A percentile compares a stretch with the other conserved stretches of the same genome.
Conservation (phyloP, 352 stramenopile species). For the Globisporangium megalacanthum region DNA sequence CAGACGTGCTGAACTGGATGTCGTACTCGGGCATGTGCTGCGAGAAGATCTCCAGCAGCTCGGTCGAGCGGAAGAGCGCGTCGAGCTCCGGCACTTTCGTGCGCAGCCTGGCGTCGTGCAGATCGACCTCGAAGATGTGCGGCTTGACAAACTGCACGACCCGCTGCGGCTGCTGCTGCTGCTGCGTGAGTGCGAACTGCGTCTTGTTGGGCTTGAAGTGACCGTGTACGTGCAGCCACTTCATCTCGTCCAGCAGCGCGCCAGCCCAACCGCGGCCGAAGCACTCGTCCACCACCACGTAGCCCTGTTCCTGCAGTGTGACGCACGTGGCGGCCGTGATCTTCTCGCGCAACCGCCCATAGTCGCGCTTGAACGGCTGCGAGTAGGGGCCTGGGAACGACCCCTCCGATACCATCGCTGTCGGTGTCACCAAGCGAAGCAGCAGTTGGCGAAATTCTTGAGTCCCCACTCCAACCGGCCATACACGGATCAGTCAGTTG, state of each 20-base stretch:
- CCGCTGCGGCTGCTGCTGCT: conserved; percentile 11
- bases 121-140: conserved; percentile 80
- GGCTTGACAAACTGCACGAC: conserved; percentile 62
- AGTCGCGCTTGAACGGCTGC: conserved; percentile 46
- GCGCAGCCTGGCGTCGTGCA: conserved; percentile 57
- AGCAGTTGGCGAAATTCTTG: too few species aligned
- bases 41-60: conserved; percentile 41
- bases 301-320: conserved; percentile 44
- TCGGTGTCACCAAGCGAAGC: too few species aligned
- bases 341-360: conserved; percentile 35
- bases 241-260: conserved; percentile 60
- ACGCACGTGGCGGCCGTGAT: conserved; percentile 37
- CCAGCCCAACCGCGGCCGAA: conserved; percentile 49
- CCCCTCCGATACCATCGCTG: too few species aligned
- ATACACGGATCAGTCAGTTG: too few species aligned
- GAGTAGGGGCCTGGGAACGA: conserved; percentile 40
- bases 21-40: conserved; percentile 49
- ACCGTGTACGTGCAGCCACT: conserved; percentile 37
- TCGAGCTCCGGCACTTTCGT: conserved; percentile 56
- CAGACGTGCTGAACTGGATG: conserved; percentile 39
- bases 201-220: conserved; percentile 80
- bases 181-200: conserved; percentile 64
- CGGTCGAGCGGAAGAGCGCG: conserved; percentile 56
- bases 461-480: too few species aligned
- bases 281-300: conserved; percentile 64